Base-by-base conservation (phyloP, 139 green algal species). In the Chlorella sp. region DNA sequence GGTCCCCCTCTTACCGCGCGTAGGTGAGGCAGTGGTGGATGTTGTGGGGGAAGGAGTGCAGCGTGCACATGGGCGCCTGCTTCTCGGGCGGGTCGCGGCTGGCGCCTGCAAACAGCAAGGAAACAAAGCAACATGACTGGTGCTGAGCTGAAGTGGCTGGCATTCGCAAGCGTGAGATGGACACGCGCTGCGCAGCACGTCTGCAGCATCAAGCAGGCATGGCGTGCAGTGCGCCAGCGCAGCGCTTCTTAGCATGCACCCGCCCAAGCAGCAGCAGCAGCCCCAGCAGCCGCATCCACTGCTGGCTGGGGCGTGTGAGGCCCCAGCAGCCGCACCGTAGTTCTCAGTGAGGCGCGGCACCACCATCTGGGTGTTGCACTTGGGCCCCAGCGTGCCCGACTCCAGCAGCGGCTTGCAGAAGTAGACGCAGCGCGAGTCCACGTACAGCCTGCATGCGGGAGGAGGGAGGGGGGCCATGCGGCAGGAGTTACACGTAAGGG, bases 21-120 rank as follows among this genome's bases (percentile, higher is more conserved):
- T 95, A 99, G 18, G 96, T 98, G 64, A 98, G 89, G 91, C 95
- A 98, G 88, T 98, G 95, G 87, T 99, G 95, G 90, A 99, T 99
- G 92, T 99, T 99, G 94, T 99, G 97, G 32, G 97, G 97, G 94
- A 99, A 99, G 80, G 93, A 98, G 94, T 99, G 97, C 73, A 99
- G 81, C 2, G 97, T 99, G 92, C 97, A 99, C 97, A 99, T 99
- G 56, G 97, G 97, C 18, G 97, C 97, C 89, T 98, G 93, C 91
- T 97, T 98, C 89, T 99, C 96, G 0, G 96, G 96, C 4, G 96
- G 96, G 86, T 98, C 97, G 20, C 96, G 85, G 34, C 87, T 94
- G 4, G 95, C 95, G 36, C 95, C 89, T 92, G 89, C 56, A 65
- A 23, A 26, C 11, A 17, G 25, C n/a, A n/a, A n/a, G n/a, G n/a